Conservation (phyloP, 148 eudicot species). For the Diospyros kaki region DNA sequence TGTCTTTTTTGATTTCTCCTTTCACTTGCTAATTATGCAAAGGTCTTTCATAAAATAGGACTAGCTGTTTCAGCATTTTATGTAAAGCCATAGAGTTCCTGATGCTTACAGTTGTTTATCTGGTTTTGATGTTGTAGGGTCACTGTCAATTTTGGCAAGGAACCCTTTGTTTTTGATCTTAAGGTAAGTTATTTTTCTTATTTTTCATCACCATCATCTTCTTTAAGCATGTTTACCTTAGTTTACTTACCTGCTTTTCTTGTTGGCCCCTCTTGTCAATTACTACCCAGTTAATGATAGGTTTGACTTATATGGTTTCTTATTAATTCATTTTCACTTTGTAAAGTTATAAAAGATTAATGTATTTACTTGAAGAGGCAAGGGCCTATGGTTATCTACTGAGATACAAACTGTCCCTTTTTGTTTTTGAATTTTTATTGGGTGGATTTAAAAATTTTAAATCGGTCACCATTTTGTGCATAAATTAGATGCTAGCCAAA, state of each 20-base stretch:
- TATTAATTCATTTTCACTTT: not conserved
- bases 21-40: too few relatives aligned
- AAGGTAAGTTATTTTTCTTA: slow-evolving; percentile 43
- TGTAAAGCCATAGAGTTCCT: not conserved
- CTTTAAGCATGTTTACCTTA: not conserved
- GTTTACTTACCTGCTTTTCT: not conserved
- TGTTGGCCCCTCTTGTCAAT: not conserved
- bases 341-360: not conserved
- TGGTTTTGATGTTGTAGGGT: slow-evolving; percentile 49
- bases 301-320: not conserved
- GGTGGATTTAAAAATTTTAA: not conserved
- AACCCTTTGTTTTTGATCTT: slow-evolving; percentile 72
- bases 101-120: not conserved
- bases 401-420: too few relatives aligned
- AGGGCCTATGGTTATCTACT: too few relatives aligned
- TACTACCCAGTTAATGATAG: not conserved
- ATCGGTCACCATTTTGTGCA: not conserved
- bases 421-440: too few relatives aligned
- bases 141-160: slow-evolving; percentile 83
- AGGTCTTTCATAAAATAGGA: too few relatives aligned
- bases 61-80: too few relatives aligned
- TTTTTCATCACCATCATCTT: not conserved
- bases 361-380: not conserved
- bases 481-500: not conserved
- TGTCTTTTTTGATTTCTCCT: too few relatives aligned